Percentiles rank a stretch among this genome's conserved stretches.
These are phyloP conservation scores for Batkoa obscura DNA, from an alignment of 371 early-diverging fungal genomes.

Conservation along the genomic window DNA sequence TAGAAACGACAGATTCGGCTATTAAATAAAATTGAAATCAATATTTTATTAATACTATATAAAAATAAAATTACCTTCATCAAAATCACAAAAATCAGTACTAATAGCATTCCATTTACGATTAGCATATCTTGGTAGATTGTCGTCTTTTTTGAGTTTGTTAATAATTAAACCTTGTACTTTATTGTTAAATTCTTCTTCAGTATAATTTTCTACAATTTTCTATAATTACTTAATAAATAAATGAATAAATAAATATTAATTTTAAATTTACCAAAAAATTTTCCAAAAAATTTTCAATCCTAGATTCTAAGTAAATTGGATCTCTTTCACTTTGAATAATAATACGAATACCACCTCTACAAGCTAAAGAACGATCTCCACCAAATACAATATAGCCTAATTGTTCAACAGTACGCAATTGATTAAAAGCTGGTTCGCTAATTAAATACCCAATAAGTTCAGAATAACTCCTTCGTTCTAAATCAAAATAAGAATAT, in stretches of 20 bases:
- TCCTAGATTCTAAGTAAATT: conserved; percentile 56
- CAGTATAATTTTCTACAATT: conserved; percentile 38
- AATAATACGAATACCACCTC: conserved; percentile 49
- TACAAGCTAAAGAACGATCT: conserved; percentile 34
- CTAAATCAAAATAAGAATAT: conserved; percentile 19
- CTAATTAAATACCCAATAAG: conserved; percentile 55
- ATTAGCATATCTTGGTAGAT: conserved; percentile 50
- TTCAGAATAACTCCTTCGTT: conserved; percentile 22
- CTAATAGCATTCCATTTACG: conserved; percentile 62
- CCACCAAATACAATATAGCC: conserved; percentile 65
- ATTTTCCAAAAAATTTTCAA: conserved; percentile 50
- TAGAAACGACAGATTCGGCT: background rate
- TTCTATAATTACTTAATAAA: conserved; percentile 7
- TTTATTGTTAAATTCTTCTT: conserved; percentile 53
- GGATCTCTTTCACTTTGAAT: conserved; percentile 79
- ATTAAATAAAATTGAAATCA: background rate
- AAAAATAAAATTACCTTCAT: conserved; percentile 14
- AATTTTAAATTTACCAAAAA: conserved; percentile 12
- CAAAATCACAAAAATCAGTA: conserved; percentile 71
- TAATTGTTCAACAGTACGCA: conserved; percentile 80
- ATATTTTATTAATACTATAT: conserved; percentile 5
- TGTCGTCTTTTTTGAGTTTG: conserved; percentile 71
- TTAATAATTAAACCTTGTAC: conserved; percentile 44
- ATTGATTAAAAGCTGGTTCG: conserved; percentile 81
- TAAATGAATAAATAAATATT: background rate